Percentiles rank a stretch among this genome's conserved stretches.
These are phyloP conservation scores for Pseudocercospora crystallina DNA, from an alignment of 2,329 filamentous ascomycete species.

Conservation along the genomic window DNA sequence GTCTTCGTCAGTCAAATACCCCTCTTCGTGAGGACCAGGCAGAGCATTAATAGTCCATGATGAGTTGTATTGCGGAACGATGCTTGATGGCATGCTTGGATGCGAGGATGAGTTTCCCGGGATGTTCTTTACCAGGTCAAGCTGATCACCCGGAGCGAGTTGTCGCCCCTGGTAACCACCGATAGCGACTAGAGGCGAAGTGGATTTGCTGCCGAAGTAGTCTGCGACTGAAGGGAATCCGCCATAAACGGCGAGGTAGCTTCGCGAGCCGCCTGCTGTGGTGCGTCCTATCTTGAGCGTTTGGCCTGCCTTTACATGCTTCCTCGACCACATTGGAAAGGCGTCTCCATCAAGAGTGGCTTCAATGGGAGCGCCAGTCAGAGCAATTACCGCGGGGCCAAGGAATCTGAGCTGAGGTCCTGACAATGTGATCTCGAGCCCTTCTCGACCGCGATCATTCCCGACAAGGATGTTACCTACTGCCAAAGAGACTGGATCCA, in stretches of 20 bases:
- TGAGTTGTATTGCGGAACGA: constrained; percentile 51
- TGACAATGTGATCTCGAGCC: constrained; percentile 60
- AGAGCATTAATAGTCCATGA: constrained; percentile 56
- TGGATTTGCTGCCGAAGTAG: constrained; percentile 61
- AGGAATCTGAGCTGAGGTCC: constrained; percentile 61
- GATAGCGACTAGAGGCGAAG: constrained; percentile 57
- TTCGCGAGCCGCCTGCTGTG: constrained; percentile 53
- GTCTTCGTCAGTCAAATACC: constrained; percentile 52
- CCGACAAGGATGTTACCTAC: constrained; percentile 62
- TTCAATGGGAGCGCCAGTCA: constrained; percentile 58
- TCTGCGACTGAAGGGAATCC: constrained; percentile 55
- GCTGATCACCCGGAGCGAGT: constrained; percentile 55
- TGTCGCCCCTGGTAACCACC: constrained; percentile 61
- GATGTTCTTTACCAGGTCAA: constrained; percentile 45
- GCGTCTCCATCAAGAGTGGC: constrained; percentile 51
- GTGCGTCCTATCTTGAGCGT: constrained; percentile 57
- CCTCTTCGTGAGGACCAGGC: constrained; percentile 58
- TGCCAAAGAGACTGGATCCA: constrained; percentile 60
- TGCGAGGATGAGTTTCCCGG: constrained; percentile 35
- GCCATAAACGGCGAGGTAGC: constrained; percentile 59
- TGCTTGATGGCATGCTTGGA: constrained; percentile 43
- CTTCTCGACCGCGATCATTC: constrained; percentile 53
- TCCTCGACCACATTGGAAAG: constrained; percentile 56
- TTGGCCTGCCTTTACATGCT: constrained; percentile 53
- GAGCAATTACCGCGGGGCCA: constrained; percentile 53